These are phyloP conservation scores for Pichia exigua DNA, from an alignment of 805 yeast species.

Conservation along the genomic window DNA sequence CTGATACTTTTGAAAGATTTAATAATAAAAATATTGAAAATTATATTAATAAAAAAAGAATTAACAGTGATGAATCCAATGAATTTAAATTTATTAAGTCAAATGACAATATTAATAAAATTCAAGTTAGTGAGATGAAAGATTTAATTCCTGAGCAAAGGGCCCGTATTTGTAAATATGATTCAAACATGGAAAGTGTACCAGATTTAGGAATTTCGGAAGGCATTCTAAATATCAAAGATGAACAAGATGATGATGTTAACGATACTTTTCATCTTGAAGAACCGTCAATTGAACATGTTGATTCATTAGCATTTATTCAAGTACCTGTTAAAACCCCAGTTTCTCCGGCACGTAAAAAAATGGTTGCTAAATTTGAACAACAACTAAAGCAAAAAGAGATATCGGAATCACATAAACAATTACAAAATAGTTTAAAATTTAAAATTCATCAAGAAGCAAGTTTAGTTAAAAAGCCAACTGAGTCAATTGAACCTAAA, in stretches of 20 bases:
- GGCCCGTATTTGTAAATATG: constrained; percentile 12
- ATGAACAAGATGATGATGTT: not conserved
- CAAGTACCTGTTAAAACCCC: not conserved
- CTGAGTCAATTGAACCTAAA: not conserved
- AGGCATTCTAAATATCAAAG: constrained; percentile 8
- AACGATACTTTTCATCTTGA: not conserved
- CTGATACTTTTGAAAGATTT: constrained; percentile 7
- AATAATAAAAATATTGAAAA: constrained; percentile 22
- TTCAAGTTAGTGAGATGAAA: not conserved
- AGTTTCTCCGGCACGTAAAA: constrained; percentile 12
- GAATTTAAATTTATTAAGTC: not conserved
- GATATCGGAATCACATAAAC: constrained; percentile 7
- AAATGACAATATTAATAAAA: not conserved
- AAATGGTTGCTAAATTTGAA: constrained; percentile 12
- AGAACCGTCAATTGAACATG: not conserved
- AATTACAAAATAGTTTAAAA: constrained; percentile 8
- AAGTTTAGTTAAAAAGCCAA: not conserved
- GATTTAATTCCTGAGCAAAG: constrained; percentile 18
- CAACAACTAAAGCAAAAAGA: constrained; percentile 9
- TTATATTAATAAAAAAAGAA: constrained; percentile 24
- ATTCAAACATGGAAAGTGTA: constrained; percentile 11
- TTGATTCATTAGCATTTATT: not conserved
- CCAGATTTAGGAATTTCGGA: constrained; percentile 26
- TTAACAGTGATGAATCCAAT: constrained; percentile 25
- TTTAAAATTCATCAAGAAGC: constrained; percentile 11